Base-by-base conservation (phyloP, 805 yeast species). In the Candida qinlingensis region DNA sequence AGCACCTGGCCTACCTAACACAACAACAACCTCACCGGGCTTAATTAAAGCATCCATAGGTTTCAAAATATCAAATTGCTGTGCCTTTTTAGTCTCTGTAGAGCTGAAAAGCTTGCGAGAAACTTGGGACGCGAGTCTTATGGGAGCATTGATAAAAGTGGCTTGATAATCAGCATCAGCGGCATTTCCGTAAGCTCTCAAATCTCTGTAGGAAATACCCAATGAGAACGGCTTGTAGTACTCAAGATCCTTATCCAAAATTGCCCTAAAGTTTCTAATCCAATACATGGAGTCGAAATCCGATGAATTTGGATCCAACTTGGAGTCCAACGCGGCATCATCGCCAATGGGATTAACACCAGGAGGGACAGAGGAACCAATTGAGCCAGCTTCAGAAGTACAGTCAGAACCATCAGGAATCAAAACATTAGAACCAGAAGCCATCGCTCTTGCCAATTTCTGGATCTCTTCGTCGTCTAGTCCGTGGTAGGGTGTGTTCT, bases 1-100 rank as follows among this genome's bases (percentile, higher is more conserved):
- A 36, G 85, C 74, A 57, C 92, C 92, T 1, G 92, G 92, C 65
- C 91, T 76, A 49, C 92, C 92, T 41, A 85, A 69, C 9, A 85
- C 91, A 46, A 85, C 86, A 6, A 84, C 78, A 42, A 83, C 70
- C 52, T 83, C 83, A 47, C 90, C 89, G 2, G 89, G 84, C 47
- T 68, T 69, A 36, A 78, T 60, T 12, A 76, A 53, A 26, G 83
- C 87, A 52, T 80, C 83, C 77, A 76, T 72, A 12, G 77, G 65
- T 57, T 75, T 75, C 60, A 75, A 70, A 54, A 72, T 79, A 54
- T 66, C 76, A 56, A 66, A 78, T 49, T 58, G 61, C 48, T 54
- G 61, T 47, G 52, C 63, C 50, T 50, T 57, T 51, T 56, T 62
- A 38, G 44, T 44, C n/a, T 46, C 51, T 45, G 46, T 58, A 6